These are phyloP conservation scores for Lodderomyces metapsilosis DNA, from an alignment of 1,139 yeast genomes.

Conservation along the genomic window DNA sequence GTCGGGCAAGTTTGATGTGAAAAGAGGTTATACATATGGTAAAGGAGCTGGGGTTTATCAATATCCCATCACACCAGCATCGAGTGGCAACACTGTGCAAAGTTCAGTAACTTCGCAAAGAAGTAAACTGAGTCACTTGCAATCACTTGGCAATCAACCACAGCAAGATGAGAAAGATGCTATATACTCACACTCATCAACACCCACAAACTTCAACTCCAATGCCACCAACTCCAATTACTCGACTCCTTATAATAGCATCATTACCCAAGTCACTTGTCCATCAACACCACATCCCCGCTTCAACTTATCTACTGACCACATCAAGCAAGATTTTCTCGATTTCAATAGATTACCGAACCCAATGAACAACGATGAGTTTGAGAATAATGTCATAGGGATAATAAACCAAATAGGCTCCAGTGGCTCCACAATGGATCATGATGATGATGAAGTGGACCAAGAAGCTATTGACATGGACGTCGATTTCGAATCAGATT, in stretches of 20 bases:
- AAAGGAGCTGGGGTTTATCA: neutral
- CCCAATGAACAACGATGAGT: neutral
- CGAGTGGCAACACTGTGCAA: neutral
- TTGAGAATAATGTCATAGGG: neutral
- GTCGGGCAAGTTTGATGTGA: neutral
- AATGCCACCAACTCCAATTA: neutral
- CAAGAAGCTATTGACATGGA: neutral
- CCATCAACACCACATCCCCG: neutral
- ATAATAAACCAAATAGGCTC: neutral
- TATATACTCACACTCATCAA: neutral
- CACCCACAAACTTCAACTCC: neutral
- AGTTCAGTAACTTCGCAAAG: neutral
- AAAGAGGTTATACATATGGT: neutral
- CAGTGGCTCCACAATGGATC: neutral
- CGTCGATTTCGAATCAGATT: neutral
- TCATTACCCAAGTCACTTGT: neutral
- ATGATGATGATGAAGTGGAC: neutral
- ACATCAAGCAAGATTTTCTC: neutral
- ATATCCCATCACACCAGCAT: slow-evolving; percentile 1
- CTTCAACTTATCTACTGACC: neutral
- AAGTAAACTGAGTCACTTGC: neutral
- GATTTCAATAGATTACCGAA: neutral
- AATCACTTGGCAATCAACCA: neutral
- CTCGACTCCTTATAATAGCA: neutral
- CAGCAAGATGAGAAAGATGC: neutral